Percentiles rank a stretch among this genome's conserved stretches.
phyloP scores from a whole-genome alignment of 2,329 filamentous ascomycete genomes.

The Alternaria consortialis region DNA sequence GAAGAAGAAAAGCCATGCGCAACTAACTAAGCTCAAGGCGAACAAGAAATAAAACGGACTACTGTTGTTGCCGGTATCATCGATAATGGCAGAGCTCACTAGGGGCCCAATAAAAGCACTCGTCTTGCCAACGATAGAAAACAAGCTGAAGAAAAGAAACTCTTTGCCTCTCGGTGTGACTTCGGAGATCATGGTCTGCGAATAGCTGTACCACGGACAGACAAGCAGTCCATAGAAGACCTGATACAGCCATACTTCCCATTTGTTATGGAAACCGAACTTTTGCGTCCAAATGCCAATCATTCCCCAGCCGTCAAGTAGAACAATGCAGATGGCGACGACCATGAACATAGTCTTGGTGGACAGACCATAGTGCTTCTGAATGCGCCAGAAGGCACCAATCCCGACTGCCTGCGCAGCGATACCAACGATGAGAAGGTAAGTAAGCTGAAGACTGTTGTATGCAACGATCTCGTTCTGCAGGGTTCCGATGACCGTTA shows the following conservation, averaged over 20 bases:
- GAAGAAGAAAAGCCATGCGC: slow-evolving; percentile 34
- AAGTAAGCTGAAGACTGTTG: slow-evolving; percentile 70
- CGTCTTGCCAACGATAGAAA: slow-evolving; percentile 74
- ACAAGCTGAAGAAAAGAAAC: slow-evolving; percentile 74
- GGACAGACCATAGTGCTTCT: slow-evolving; percentile 66
- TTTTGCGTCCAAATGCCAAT: slow-evolving; percentile 65
- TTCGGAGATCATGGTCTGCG: slow-evolving; percentile 75
- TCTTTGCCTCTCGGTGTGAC: slow-evolving; percentile 74
- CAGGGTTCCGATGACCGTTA: slow-evolving; percentile 71
- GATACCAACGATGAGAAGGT: slow-evolving; percentile 72
- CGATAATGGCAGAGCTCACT: slow-evolving; percentile 74
- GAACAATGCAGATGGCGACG: slow-evolving; percentile 68
- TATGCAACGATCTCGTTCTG: slow-evolving; percentile 73
- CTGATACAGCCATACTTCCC: slow-evolving; percentile 62
- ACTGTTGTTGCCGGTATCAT: slow-evolving; percentile 66
- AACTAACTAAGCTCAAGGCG: slow-evolving; percentile 34
- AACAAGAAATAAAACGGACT: slow-evolving; percentile 72
- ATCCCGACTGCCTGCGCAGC: slow-evolving; percentile 70
- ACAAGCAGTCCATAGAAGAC: slow-evolving; percentile 71
- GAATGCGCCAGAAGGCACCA: slow-evolving; percentile 68
- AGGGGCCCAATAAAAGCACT: slow-evolving; percentile 73
- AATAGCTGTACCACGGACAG: slow-evolving; percentile 76
- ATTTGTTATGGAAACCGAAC: slow-evolving; percentile 63
- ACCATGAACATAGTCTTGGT: slow-evolving; percentile 76
- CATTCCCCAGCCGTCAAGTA: slow-evolving; percentile 69